Percentiles rank a stretch among this genome's conserved stretches.
phyloP scores from a whole-genome alignment of 2,329 filamentous ascomycete genomes.

The Clonostachys solani region DNA sequence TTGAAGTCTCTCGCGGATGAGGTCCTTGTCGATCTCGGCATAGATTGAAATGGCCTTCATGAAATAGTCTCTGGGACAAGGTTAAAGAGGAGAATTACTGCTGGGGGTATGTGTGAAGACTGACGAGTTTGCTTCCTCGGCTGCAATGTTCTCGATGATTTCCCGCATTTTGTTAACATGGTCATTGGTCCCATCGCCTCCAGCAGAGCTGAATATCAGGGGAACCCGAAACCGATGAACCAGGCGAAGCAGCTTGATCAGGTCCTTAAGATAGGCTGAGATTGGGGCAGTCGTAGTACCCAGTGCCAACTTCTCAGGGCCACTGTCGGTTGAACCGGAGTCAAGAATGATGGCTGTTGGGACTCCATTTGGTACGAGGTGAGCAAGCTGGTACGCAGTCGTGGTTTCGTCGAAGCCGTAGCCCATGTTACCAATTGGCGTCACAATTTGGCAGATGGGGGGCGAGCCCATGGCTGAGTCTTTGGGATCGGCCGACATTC shows the following conservation, averaged over 20 bases:
- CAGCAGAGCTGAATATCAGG: conserved; percentile 33
- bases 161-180: conserved; percentile 32
- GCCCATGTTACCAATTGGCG: conserved; percentile 43
- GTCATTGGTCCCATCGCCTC: conserved; percentile 36
- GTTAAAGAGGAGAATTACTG: too few species aligned
- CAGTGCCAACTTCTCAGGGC: conserved; percentile 32
- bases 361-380: conserved; percentile 15
- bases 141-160: conserved; percentile 27
- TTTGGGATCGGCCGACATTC: too few species aligned
- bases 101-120: neutral
- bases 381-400: conserved; percentile 13
- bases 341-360: conserved; percentile 28
- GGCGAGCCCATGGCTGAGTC: neutral
- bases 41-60: conserved; percentile 28
- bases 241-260: conserved; percentile 26
- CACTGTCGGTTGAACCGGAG: conserved; percentile 27
- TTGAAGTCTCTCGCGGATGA: conserved; percentile 19
- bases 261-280: conserved; percentile 33
- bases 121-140: conserved; percentile 11
- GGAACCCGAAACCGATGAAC: conserved; percentile 21
- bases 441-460: conserved; percentile 31
- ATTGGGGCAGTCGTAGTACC: conserved; percentile 31
- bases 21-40: conserved; percentile 25
- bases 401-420: conserved; percentile 36
- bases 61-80: neutral